A percentile compares a stretch with the other conserved stretches of the same genome.
Conservation (phyloP, 495 filamentous ascomycete genomes). For the Penicillium longicatenatum region DNA sequence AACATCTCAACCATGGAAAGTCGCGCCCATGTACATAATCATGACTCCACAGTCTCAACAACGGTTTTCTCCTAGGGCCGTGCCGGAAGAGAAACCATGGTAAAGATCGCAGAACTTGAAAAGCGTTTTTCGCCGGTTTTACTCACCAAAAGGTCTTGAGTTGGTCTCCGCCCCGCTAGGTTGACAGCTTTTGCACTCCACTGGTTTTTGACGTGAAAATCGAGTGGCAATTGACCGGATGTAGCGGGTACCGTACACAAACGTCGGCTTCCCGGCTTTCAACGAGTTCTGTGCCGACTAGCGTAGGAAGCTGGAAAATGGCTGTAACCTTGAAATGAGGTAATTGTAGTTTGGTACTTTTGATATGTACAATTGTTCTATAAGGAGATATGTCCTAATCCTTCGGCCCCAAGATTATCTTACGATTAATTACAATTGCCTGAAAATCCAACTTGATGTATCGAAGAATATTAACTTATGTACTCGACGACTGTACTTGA, state of each 20-base stretch:
- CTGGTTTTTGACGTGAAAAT: conserved; percentile 25
- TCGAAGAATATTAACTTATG: too few relatives aligned
- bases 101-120: conserved; percentile 1
- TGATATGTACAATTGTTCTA: background rate
- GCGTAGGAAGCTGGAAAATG: too few relatives aligned
- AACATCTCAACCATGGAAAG: conserved; percentile 22
- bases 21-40: conserved; percentile 11
- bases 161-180: conserved; percentile 17
- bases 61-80: conserved; percentile 32
- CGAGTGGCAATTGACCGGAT: conserved; percentile 14
- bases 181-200: conserved; percentile 25
- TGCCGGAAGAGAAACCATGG: conserved; percentile 29
- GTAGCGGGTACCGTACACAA: conserved; percentile 26
- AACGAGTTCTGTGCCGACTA: too few relatives aligned
- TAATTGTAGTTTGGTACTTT: background rate
- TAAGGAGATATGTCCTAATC: too few relatives aligned
- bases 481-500: conserved; percentile 8
- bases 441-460: background rate
- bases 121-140: background rate
- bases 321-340: background rate
- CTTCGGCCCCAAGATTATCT: background rate
- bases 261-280: conserved; percentile 4
- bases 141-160: background rate
- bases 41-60: conserved; percentile 26
- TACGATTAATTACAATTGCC: background rate